These are phyloP conservation scores for Hirsutella minnesotensis DNA, from an alignment of 2,329 filamentous ascomycete genomes.

Conservation along the genomic window DNA sequence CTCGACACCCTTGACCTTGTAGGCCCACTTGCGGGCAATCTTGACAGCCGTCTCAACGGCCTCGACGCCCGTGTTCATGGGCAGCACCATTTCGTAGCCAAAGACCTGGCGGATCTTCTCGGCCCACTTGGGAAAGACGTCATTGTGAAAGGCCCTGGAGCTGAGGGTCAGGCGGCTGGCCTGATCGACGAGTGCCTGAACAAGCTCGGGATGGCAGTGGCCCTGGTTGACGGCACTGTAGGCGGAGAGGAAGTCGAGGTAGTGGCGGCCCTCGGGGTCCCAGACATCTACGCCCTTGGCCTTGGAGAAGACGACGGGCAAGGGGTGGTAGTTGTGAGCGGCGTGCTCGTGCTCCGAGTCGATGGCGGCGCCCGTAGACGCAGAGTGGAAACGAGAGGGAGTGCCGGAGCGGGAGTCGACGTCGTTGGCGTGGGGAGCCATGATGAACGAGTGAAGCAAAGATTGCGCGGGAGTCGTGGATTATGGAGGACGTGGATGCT, in stretches of 20 bases:
- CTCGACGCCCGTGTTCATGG: conserved; percentile 97
- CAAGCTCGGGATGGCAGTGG: conserved; percentile 91
- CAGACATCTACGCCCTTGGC: conserved; percentile 82
- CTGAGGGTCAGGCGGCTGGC: conserved; percentile 82
- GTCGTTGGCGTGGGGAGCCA: conserved; percentile 49
- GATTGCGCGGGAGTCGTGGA: background rate
- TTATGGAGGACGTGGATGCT: background rate
- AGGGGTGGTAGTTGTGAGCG: conserved; percentile 97
- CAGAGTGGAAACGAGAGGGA: conserved; percentile 51
- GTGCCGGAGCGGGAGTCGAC: conserved; percentile 12
- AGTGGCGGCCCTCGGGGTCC: conserved; percentile 92
- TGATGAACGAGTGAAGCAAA: conserved; percentile 17
- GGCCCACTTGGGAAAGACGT: conserved; percentile 93
- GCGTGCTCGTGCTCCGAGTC: conserved; percentile 71
- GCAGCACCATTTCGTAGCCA: conserved; percentile 94
- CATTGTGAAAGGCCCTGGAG: conserved; percentile 93
- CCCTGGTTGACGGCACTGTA: conserved; percentile 98
- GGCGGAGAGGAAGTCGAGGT: conserved; percentile 94
- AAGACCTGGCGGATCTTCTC: conserved; percentile 83
- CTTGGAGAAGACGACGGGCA: conserved; percentile 84
- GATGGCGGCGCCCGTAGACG: conserved; percentile 72
- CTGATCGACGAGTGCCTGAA: conserved; percentile 83
- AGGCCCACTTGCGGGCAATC: conserved; percentile 94
- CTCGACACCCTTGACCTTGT: conserved; percentile 87
- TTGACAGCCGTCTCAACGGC: conserved; percentile 94